phyloP scores from a whole-genome alignment of 768 basidiomycete genomes.

The Coprinellus micaceus region DNA sequence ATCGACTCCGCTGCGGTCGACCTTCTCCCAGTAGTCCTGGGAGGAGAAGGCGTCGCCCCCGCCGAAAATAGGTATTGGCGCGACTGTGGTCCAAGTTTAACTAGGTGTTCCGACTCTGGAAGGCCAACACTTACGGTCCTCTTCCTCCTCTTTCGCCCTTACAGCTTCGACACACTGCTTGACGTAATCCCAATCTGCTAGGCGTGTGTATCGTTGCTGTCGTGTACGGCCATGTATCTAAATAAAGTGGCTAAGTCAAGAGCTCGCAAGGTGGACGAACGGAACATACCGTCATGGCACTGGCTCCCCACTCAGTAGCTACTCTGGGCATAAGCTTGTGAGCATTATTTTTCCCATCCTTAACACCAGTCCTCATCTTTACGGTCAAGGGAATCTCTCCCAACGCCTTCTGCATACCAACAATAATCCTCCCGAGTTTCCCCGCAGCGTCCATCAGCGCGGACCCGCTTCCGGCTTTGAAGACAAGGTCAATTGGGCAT shows the following conservation, averaged over 20 bases:
- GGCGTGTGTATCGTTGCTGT: slow-evolving; percentile 89
- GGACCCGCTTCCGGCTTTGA: slow-evolving; percentile 85
- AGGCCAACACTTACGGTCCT: slow-evolving; percentile 51
- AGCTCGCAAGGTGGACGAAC: background rate
- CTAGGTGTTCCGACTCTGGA: background rate
- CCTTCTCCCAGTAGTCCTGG: slow-evolving; percentile 72
- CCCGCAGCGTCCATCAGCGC: slow-evolving; percentile 80
- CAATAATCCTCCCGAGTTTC: slow-evolving; percentile 80
- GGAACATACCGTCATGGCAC: slow-evolving; percentile 41
- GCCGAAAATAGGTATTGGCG: slow-evolving; percentile 91
- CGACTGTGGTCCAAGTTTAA: slow-evolving; percentile 40
- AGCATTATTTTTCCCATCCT: slow-evolving; percentile 79
- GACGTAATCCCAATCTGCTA: slow-evolving; percentile 96
- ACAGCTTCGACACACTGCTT: slow-evolving; percentile 81
- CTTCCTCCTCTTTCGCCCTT: slow-evolving; percentile 63
- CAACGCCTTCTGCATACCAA: slow-evolving; percentile 88
- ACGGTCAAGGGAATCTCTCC: slow-evolving; percentile 90
- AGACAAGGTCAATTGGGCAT: slow-evolving; percentile 96
- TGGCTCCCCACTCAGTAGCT: slow-evolving; percentile 44
- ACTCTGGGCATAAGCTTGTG: slow-evolving; percentile 90
- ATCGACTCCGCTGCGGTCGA: slow-evolving; percentile 82
- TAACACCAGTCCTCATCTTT: slow-evolving; percentile 90
- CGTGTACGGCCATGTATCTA: slow-evolving; percentile 95
- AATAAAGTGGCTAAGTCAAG: slow-evolving; percentile 3
- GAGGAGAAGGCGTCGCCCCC: slow-evolving; percentile 94